phyloP scores from a whole-genome alignment of 1,284 basidiomycete species.

The Ceratobasidium sp. region DNA sequence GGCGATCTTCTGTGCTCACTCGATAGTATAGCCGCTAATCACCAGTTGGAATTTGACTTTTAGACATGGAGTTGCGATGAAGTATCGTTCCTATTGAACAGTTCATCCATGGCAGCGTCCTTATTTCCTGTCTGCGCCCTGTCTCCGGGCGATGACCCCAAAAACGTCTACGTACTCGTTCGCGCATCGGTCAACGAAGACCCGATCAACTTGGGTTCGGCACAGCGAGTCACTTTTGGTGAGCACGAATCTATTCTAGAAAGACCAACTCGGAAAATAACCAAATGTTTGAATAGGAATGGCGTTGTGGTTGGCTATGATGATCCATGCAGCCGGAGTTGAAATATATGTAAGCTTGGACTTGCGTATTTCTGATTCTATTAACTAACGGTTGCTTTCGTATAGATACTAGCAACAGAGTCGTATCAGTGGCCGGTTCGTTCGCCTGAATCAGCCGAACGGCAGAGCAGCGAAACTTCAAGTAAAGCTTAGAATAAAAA shows the following conservation, averaged over 20 bases:
- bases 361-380: not conserved
- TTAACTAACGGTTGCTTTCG: not conserved
- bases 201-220: constrained; percentile 38
- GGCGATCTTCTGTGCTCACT: constrained; percentile 2
- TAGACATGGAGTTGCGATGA: constrained; percentile 41
- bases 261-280: not conserved
- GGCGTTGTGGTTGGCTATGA: constrained; percentile 40
- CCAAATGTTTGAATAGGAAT: constrained; percentile 24
- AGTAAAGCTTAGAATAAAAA: constrained; percentile 26
- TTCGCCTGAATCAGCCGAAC: constrained; percentile 7
- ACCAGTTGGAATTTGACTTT: not conserved
- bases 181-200: constrained; percentile 32
- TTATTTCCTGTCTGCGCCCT: constrained; percentile 26
- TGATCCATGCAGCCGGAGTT: constrained; percentile 40
- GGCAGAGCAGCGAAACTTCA: not conserved
- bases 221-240: constrained; percentile 35
- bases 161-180: constrained; percentile 13
- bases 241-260: not conserved
- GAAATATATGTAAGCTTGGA: constrained; percentile 40
- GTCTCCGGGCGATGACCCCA: not conserved
- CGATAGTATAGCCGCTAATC: not conserved
- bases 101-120: not conserved
- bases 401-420: constrained; percentile 10
- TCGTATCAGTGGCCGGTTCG: constrained; percentile 19
- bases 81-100: constrained; percentile 30